Evolutionary conservation across 2,329 filamentous ascomycete genomes (phyloP), one percentile per base, ranked within the genome.

Genomic region (Verruconis gallopava): DNA sequence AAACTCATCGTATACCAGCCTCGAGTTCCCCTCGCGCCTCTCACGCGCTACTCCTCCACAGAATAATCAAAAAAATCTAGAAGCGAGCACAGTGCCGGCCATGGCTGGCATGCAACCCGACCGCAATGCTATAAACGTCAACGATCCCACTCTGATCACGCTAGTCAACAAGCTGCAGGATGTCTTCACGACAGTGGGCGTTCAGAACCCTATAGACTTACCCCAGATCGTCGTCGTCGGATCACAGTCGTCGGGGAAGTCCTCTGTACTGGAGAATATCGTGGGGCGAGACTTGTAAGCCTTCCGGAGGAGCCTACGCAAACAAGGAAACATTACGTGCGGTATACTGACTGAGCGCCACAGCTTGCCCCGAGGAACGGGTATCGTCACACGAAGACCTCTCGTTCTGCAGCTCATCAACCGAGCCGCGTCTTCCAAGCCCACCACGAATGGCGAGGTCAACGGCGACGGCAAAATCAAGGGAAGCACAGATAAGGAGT

Each of bases 151-250:
- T 50, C 68, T 81, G 53, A 81, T 81, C 55, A 79, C 77, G 21
- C 81, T 96, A 54, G 91, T 98, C 61, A 98, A 98, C 73, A 96
- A 93, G 72, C 79, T 98, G 37, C 91, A 98, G 63, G 91, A 98
- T 85, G 91, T 98, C 53, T 98, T 98, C 62, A 81, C 89, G 48
- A 96, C 91, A 33, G 91, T 98, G 53, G 91, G 91, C 54, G 77
- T 81, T 69, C 91, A 94, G 75, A 98, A 98, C 66, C 91, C 91
- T 48, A 98, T 98, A 72, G 91, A 98, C 69, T 69, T 98, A 49
- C 91, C 91, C 43, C 91, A 98, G 70, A 98, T 98, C 62, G 89
- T 82, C 53, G 91, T 98, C 52, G 91, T 98, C 44, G 91, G 91
- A 58, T 95, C 88, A 64, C 91, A 98, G 69, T 98, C 91, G 15